Evolutionary conservation across 129 eudicot genomes (phyloP), one percentile per base, ranked within the genome.

Genomic region (Escallonia rubra): DNA sequence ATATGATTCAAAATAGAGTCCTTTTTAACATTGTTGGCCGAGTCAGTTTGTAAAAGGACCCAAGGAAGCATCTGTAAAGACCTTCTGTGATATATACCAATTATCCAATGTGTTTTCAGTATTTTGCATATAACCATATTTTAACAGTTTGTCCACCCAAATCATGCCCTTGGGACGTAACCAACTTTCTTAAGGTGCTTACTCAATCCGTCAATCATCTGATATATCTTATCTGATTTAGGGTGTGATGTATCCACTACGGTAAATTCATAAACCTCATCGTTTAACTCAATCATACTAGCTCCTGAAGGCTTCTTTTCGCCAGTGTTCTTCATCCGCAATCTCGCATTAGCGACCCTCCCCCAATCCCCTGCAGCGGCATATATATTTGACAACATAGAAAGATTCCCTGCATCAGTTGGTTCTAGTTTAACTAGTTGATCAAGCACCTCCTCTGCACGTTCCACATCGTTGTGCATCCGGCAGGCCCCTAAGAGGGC

Each of bases 401-500:
- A 80, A 75, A 78, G 72, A 14, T 80, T 89, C 40, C 96, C 90
- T 6, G 80, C 81, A 76, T 86, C 76, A 56, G 66, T 52, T 16
- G 95, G 82, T 41, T 93, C 95, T 52, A 86, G 74, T 66, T 82
- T 81, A 69, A 76, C 73, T 77, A 89, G 64, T n/a, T 77, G 90
- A 48, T 77, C 74, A 41, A 77, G 78, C 66, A 86, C 91, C 4
- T 89, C 86, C 68, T 82, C 83, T 12, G 90, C 95, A 69, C 83
- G 79, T 67, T 84, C 86, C 14, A 77, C 79, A 15, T 79, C 90
- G 65, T 93, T 86, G 65, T 89, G 89, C 76, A 75, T 80, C 4
- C 95, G 69, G 54, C 98, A 93, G 53, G 98, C 98, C 15, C 83
- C 98, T 71, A 89, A 71, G 62, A 93, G 90, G 13, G 95, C 85